Conservation (phyloP, 495 filamentous ascomycete species). For the Amphirosellinia nigrospora region DNA sequence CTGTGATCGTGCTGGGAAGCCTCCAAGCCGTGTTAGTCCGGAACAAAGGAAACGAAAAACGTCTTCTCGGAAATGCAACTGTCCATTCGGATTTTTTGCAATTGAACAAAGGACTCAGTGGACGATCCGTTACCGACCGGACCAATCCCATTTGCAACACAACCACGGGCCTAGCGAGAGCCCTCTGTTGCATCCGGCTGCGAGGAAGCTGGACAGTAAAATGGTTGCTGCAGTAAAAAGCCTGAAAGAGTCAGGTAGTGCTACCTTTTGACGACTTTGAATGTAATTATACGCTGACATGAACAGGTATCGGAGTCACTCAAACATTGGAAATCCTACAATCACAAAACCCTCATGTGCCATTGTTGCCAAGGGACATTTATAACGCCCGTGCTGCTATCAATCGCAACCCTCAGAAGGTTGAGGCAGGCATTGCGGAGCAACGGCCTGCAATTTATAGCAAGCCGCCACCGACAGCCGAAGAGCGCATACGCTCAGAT, state of each 20-base stretch:
- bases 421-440: slow-evolving; percentile 56
- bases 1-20: slow-evolving; percentile 62
- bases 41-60: slow-evolving; percentile 62
- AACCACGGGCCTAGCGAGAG: slow-evolving; percentile 64
- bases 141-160: slow-evolving; percentile 55
- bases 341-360: slow-evolving; percentile 59
- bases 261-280: not conserved
- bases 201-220: slow-evolving; percentile 62
- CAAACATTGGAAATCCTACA: slow-evolving; percentile 63
- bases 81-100: slow-evolving; percentile 64
- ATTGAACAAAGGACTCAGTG: slow-evolving; percentile 63
- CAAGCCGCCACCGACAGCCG: slow-evolving; percentile 60
- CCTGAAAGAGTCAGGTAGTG: slow-evolving; percentile 61
- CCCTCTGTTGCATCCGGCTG: slow-evolving; percentile 60
- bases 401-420: slow-evolving; percentile 62
- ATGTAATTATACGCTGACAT: slow-evolving; percentile 27
- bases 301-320: slow-evolving; percentile 58
- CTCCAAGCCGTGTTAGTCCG: slow-evolving; percentile 57
- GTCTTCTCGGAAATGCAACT: slow-evolving; percentile 63
- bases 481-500: slow-evolving; percentile 61
- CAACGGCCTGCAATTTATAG: slow-evolving; percentile 61
- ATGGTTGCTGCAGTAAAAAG: slow-evolving; percentile 63
- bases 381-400: slow-evolving; percentile 65
- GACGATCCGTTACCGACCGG: slow-evolving; percentile 61
- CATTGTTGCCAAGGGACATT: slow-evolving; percentile 60